Percentiles rank a stretch among this genome's conserved stretches.
Evolutionary conservation across 176 grass and related monocot genomes (phyloP).

Genomic region (Musa schizocarpa): DNA sequence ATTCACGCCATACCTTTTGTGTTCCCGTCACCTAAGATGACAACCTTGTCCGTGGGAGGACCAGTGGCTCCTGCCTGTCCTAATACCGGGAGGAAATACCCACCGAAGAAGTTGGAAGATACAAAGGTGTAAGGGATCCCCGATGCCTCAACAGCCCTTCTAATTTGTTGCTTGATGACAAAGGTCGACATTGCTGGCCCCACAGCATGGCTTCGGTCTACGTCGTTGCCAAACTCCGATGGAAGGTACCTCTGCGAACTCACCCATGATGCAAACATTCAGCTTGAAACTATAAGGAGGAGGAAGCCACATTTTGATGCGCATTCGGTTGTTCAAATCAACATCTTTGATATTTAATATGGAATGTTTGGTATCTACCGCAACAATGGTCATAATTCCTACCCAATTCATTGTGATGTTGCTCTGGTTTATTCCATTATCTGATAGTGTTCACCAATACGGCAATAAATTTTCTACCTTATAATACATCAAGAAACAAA

Average conservation of each 20-base stretch:
- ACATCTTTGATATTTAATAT: too few species aligned
- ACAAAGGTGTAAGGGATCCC: slow-evolving; percentile 12
- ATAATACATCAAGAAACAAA: too few species aligned
- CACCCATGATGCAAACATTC: too few species aligned
- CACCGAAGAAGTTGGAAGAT: slow-evolving; percentile 1
- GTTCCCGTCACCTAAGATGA: slow-evolving; percentile 10
- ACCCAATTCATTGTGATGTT: too few species aligned
- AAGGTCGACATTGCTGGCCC: not conserved
- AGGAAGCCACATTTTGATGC: too few species aligned
- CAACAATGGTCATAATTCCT: too few species aligned
- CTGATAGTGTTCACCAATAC: too few species aligned
- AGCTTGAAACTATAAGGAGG: too few species aligned
- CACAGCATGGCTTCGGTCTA: not conserved
- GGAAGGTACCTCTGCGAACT: not conserved
- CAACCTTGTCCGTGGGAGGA: not conserved
- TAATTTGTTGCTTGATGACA: not conserved
- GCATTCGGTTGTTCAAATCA: too few species aligned
- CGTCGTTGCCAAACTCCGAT: slow-evolving; percentile 8
- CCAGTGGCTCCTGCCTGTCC: not conserved
- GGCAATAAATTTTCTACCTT: too few species aligned
- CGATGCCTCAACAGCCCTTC: not conserved
- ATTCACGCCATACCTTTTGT: not conserved
- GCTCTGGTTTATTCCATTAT: too few species aligned
- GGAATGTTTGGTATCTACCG: too few species aligned
- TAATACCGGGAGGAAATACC: not conserved